Evolutionary conservation across 352 stramenopile genomes (phyloP).

Genomic region (Phytophthora fragariaefolia): DNA sequence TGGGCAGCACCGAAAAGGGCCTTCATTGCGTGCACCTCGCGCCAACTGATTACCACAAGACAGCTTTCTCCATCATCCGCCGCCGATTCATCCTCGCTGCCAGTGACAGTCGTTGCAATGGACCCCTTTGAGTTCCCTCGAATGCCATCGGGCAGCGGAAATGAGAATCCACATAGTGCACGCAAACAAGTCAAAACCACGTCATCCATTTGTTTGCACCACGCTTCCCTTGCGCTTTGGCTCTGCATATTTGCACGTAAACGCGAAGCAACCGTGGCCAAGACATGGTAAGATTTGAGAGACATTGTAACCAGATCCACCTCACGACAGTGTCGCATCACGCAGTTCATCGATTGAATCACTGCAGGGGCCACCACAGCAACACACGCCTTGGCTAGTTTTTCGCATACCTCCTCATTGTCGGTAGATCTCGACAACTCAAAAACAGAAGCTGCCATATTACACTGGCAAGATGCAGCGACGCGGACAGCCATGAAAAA

Average conservation of each 20-base stretch:
- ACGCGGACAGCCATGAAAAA: constrained; percentile 87
- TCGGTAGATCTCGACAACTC: constrained; percentile 66
- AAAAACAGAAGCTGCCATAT: constrained; percentile 77
- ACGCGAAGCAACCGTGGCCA: constrained; percentile 77
- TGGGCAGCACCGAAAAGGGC: constrained; percentile 82
- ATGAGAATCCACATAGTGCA: constrained; percentile 81
- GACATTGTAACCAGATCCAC: constrained; percentile 84
- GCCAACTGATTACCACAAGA: constrained; percentile 75
- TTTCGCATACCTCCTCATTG: constrained; percentile 52
- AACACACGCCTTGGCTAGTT: constrained; percentile 66
- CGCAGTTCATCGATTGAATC: constrained; percentile 74
- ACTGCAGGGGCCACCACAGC: constrained; percentile 70
- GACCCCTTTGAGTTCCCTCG: constrained; percentile 51
- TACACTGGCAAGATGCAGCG: constrained; percentile 74
- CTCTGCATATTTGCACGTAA: constrained; percentile 62
- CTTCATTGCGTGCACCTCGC: constrained; percentile 91
- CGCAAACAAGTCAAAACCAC: constrained; percentile 76
- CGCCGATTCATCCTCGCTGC: constrained; percentile 41
- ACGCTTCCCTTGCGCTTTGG: constrained; percentile 40
- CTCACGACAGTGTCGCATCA: constrained; percentile 84
- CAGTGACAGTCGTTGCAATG: constrained; percentile 36
- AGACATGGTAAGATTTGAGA: constrained; percentile 85
- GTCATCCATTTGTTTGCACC: constrained; percentile 73
- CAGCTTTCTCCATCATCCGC: constrained; percentile 71
- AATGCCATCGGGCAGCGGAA: constrained; percentile 73